Percentiles rank a stretch among this genome's conserved stretches.
These are phyloP conservation scores for Annulohypoxylon bovei DNA, from an alignment of 495 filamentous ascomycete species.

Conservation along the genomic window DNA sequence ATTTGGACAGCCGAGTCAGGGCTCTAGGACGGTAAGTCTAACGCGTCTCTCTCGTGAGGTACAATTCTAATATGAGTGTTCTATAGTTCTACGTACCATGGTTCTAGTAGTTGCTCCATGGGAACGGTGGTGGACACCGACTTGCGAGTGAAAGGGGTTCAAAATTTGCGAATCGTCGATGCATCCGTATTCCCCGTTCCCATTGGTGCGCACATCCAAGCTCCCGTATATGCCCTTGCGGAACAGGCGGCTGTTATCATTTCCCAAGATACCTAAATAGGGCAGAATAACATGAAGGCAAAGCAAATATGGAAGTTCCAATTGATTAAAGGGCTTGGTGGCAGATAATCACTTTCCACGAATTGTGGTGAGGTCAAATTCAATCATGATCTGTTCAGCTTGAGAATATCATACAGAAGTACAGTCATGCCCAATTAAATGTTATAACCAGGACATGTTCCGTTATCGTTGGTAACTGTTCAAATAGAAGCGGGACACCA, in stretches of 20 bases:
- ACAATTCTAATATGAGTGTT: neutral
- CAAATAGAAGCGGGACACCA: neutral
- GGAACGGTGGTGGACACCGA: conserved; percentile 45
- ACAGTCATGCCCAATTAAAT: neutral
- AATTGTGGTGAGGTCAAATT: neutral
- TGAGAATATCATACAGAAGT: neutral
- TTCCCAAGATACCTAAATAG: neutral
- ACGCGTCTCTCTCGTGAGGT: neutral
- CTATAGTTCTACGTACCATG: conserved; percentile 13
- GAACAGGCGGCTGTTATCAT: conserved; percentile 41
- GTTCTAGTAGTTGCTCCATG: conserved; percentile 25
- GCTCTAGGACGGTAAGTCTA: conserved; percentile 20
- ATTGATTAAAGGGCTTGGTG: neutral
- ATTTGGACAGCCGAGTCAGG: conserved; percentile 27
- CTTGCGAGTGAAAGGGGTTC: conserved; percentile 36
- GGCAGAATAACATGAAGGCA: neutral
- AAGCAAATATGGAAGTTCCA: neutral
- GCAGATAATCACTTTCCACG: neutral
- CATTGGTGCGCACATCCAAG: conserved; percentile 36
- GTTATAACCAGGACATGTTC: neutral
- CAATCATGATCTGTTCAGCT: neutral
- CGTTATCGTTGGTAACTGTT: neutral
- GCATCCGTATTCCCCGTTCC: conserved; percentile 42
- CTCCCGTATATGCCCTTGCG: conserved; percentile 43
- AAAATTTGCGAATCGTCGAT: conserved; percentile 43